Conservation (phyloP, 176 grass and related monocot species). For the Ampelocalamus luodianensis region DNA sequence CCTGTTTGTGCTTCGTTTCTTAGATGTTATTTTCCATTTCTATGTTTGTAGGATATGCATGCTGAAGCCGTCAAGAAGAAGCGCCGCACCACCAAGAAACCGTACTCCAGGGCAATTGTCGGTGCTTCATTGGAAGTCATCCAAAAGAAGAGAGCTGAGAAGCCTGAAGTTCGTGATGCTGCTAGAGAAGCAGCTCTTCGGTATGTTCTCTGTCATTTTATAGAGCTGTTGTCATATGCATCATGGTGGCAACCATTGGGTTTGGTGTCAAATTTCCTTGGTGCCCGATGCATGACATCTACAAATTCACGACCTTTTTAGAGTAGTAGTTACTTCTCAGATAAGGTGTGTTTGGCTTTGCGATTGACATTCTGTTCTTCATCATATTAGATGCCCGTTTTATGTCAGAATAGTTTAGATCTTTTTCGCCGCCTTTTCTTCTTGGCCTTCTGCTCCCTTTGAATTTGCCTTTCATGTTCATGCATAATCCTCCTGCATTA, state of each 20-base stretch:
- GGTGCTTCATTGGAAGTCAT: constrained; percentile 79
- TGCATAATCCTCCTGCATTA: neutral
- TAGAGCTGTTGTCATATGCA: neutral
- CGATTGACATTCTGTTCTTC: neutral
- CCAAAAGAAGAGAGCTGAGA: constrained; percentile 83
- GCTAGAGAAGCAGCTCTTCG: constrained; percentile 81
- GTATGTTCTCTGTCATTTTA: constrained; percentile 36
- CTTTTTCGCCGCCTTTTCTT: neutral
- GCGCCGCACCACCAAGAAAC: constrained; percentile 73
- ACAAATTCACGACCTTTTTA: neutral
- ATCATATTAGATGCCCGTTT: neutral
- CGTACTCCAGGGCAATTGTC: constrained; percentile 78
- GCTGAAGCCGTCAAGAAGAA: constrained; percentile 75
- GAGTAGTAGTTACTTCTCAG: neutral
- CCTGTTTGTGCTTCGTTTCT: neutral
- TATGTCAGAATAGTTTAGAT: neutral
- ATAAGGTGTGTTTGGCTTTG: neutral
- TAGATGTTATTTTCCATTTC: neutral
- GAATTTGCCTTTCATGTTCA: neutral
- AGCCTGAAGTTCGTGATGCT: constrained; percentile 79
- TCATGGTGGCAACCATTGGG: neutral
- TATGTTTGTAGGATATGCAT: constrained; percentile 64
- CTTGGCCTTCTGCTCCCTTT: neutral
- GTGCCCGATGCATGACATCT: neutral
- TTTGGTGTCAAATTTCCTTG: neutral